Evolutionary conservation across 2,329 filamentous ascomycete species (phyloP), one percentile per base, ranked within the genome.

Genomic region (Furcasterigmium sp.): DNA sequence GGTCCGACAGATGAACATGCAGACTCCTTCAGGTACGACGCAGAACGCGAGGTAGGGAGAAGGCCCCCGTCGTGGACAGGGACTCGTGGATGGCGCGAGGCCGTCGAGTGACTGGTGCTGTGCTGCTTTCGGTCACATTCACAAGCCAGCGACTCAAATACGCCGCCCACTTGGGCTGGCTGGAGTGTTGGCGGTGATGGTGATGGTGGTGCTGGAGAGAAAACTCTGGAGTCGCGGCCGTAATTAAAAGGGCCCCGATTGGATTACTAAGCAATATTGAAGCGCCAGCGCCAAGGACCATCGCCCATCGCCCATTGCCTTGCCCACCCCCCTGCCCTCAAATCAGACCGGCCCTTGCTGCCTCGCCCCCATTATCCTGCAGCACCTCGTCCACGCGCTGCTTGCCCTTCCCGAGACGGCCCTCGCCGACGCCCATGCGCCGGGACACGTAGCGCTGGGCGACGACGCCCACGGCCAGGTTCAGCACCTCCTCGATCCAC

Each of bases 401-500:
- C 57, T 82, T 84, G 10, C 78, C 79, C 61, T 73, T 75, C 18
- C 77, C 78, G 34, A 80, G 65, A 5, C 73, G 72, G 10, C 87
- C 86, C 63, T 95, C 89, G 11, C 91, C 91, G 9, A 98, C 91
- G 11, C 93, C 91, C 93, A 98, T 98, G 44, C 93, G 75, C 48
- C 87, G 80, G 5, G 93, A 91, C 17, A 98, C 93, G 60, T 98
- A 98, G 50, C 91, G 76, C 74, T 98, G 93, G 3, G 93, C 93
- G 4, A 97, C 84, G 8, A 95, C 72, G 15, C 93, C 91, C 1
- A 94, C 79, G 4, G 82, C 79, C 39, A 97, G 70, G 32, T 74
- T 81, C 25, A 98, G 73, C 0, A 83, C 70, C 68, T 97, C 91
- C 68, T 97, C 91, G 37, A 98, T 78, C 93, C 93, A 98, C 64